Conservation (phyloP, 495 filamentous ascomycete species). For the Lindgomyces ingoldianus region DNA sequence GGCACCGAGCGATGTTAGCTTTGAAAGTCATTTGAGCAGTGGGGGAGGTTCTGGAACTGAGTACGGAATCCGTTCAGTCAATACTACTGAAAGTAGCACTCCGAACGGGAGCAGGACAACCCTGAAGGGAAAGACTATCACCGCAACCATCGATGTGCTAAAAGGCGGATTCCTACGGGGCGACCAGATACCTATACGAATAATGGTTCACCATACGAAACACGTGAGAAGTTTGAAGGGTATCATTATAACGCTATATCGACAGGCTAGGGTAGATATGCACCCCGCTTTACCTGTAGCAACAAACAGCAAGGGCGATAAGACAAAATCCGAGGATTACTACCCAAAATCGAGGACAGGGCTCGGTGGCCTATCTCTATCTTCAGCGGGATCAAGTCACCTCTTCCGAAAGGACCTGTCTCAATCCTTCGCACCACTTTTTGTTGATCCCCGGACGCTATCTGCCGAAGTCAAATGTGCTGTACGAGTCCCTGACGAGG, state of each 20-base stretch:
- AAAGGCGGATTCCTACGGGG: slow-evolving; percentile 85
- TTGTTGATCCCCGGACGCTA: slow-evolving; percentile 78
- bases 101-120: slow-evolving; percentile 3
- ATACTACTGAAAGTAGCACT: slow-evolving; percentile 11
- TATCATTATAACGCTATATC: slow-evolving; percentile 88
- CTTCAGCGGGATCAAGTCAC: slow-evolving; percentile 77
- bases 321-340: slow-evolving; percentile 74
- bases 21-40: slow-evolving; percentile 61
- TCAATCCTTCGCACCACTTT: slow-evolving; percentile 81
- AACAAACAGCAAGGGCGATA: slow-evolving; percentile 60
- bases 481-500: slow-evolving; percentile 83
- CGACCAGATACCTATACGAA: slow-evolving; percentile 75
- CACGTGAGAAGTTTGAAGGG: slow-evolving; percentile 86
- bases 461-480: slow-evolving; percentile 74
- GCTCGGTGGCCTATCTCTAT: slow-evolving; percentile 77
- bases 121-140: slow-evolving; percentile 65
- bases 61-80: slow-evolving; percentile 48
- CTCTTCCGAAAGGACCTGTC: slow-evolving; percentile 91
- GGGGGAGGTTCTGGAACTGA: slow-evolving; percentile 43
- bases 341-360: slow-evolving; percentile 74
- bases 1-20: slow-evolving; percentile 64
- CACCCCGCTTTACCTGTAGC: slow-evolving; percentile 70
- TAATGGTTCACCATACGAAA: slow-evolving; percentile 82
- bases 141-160: slow-evolving; percentile 78
- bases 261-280: slow-evolving; percentile 88